Evolutionary conservation across 805 yeast species (phyloP), one percentile per base, ranked within the genome.

Genomic region (Candida lessepsii): DNA sequence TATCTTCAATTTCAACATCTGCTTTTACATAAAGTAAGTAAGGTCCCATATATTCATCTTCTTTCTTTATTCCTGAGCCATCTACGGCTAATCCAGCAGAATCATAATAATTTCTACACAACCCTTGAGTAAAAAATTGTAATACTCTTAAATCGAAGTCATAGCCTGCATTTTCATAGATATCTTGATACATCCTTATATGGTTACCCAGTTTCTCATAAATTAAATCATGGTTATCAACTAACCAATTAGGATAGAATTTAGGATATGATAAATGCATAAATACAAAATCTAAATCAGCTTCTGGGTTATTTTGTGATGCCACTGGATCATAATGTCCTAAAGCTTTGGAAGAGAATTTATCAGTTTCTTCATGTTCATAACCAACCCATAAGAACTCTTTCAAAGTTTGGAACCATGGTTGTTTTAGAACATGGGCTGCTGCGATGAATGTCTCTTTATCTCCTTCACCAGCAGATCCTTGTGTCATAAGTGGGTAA

Each of bases 391-490:
- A 68, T 33, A 50, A 45, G 49, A 68, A 68, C 32, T 42, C 76
- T 69, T 54, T 78, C 51, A 42, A 53, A 60, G 63, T 57, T 57
- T 82, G 89, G 54, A 73, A 77, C 56, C 70, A 80, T 2, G 76
- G 70, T 38, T 65, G 60, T 0, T 58, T 48, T 52, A 76, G 52
- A 1, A 64, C 80, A 39, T 71, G 68, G 3, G 89, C 86, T 1
- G 87, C 89, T 8, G 83, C 78, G 28, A 79, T 73, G 49, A 81
- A 83, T 0, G 91, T 82, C 53, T 84, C 91, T 54, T 84, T 84
- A 53, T 84, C 91, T 37, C 91, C 90, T 63, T 83, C 85, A 19
- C 91, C 91, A 1, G 87, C 80, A 18, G 78, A 69, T 3, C 87
- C 87, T 53, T 83, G 90, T 0, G 86, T 75, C 47, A 84, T 67